Evolutionary conservation across 1,139 yeast species (phyloP), one percentile per base, ranked within the genome.

Genomic region (Candida sanyaensis): DNA sequence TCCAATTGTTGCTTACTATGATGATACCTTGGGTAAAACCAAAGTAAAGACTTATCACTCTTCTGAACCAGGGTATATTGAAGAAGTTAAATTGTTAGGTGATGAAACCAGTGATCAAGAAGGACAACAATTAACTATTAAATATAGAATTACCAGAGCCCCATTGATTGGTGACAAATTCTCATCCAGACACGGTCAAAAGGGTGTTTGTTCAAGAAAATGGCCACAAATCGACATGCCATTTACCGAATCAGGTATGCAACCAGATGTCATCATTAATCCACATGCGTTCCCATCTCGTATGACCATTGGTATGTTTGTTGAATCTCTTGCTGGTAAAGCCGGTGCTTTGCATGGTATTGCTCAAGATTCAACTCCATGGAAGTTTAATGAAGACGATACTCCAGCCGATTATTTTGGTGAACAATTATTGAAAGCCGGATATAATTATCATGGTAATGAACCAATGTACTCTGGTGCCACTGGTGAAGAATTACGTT

Each of bases 201-300:
- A 93, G 73, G 99, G 99, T 82, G 99, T 93, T 52, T 93, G 98
- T 73, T 92, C 98, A 11, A 88, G 97, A 68, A 93, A 92, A 69
- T 93, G 98, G 97, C 99, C 98, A 26, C 86, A 90, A 45, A 78
- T 88, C 55, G 99, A 93, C 66, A 86, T 93, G 96, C 99, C 99
- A 51, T 93, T 93, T 73, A 83, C 91, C 55, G 99, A 93, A 71
- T 76, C 88, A 33, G 99, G 99, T 62, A 92, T 93, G 54, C 97
- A 89, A 67, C 99, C 99, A 1, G 99, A 93, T 72, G 89, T 93
- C 57, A 93, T 93, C 63, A 93, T 93, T 63, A 93, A 93, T 66
- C 99, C 99, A 4, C 99, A 93, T 67, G 99, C 98, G 57, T 93
- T 93, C 92, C 99, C 99, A 58, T 92, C 98, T 47, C 96, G 99